phyloP scores from a whole-genome alignment of 129 eudicot species.

The Chrysanthemum seticuspe region DNA sequence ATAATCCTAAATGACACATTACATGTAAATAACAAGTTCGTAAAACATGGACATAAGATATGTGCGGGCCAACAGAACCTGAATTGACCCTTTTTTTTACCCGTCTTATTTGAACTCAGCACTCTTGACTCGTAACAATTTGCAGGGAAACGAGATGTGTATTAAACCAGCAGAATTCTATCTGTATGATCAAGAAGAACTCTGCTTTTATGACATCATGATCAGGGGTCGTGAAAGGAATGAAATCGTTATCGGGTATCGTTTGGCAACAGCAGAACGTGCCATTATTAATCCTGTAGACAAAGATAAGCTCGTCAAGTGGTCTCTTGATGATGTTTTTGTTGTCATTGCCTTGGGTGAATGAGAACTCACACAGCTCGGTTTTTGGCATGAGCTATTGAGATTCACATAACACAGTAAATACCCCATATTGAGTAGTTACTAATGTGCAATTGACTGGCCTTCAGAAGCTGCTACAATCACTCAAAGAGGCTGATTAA shows the following conservation, averaged over 20 bases:
- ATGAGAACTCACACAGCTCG: conserved; percentile 30
- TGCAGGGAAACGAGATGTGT: conserved; percentile 97
- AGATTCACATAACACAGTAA: conserved; percentile 16
- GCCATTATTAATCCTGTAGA: conserved; percentile 75
- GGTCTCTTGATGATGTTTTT: conserved; percentile 82
- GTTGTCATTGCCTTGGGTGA: conserved; percentile 72
- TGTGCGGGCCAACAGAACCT: no score
- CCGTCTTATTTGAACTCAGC: neutral
- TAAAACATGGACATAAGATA: no score
- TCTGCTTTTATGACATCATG: conserved; percentile 80
- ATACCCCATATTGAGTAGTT: conserved; percentile 6
- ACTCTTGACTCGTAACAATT: conserved; percentile 1
- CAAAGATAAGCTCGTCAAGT: conserved; percentile 58
- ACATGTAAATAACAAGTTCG: no score
- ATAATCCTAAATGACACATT: no score
- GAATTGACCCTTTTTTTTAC: no score
- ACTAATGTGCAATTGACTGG: conserved; percentile 14
- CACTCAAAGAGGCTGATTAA: neutral
- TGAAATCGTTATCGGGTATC: conserved; percentile 92
- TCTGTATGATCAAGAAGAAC: conserved; percentile 89
- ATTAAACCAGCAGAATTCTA: conserved; percentile 92
- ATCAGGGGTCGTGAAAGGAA: conserved; percentile 79
- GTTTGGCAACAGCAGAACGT: conserved; percentile 64
- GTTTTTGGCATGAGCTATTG: neutral
- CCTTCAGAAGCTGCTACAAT: neutral